These are phyloP conservation scores for Grammothele lineata DNA, from an alignment of 768 basidiomycete genomes.

Conservation along the genomic window DNA sequence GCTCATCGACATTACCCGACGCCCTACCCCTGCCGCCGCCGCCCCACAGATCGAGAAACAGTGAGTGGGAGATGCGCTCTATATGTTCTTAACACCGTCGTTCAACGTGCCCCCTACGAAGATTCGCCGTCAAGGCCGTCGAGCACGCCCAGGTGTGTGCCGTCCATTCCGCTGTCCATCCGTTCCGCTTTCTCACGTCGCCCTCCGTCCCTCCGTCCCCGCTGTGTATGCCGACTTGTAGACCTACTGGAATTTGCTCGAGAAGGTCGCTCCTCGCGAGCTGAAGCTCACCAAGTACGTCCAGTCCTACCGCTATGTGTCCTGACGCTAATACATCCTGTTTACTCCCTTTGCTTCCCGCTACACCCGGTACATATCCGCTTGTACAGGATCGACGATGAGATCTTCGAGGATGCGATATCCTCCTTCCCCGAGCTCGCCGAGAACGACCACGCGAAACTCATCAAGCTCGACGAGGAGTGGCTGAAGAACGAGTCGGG, in stretches of 20 bases:
- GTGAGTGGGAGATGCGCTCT: slow-evolving; percentile 40
- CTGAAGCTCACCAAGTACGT: slow-evolving; percentile 81
- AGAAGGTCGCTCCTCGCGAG: slow-evolving; percentile 69
- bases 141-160: slow-evolving; percentile 89
- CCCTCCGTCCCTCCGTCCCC: slow-evolving; percentile 1
- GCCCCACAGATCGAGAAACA: slow-evolving; percentile 87
- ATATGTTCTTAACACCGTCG: too few species aligned
- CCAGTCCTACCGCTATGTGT: background rate
- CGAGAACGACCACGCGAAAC: slow-evolving; percentile 32
- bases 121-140: slow-evolving; percentile 92
- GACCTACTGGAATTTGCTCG: slow-evolving; percentile 95
- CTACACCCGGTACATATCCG: too few species aligned
- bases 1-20: slow-evolving; percentile 1
- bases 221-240: slow-evolving; percentile 32
- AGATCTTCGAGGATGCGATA: slow-evolving; percentile 78
- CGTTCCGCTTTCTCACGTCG: background rate
- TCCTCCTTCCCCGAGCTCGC: slow-evolving; percentile 76
- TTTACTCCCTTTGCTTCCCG: too few species aligned
- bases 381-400: slow-evolving; percentile 64
- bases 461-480: slow-evolving; percentile 75
- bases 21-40: background rate
- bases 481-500: slow-evolving; percentile 86
- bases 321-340: too few species aligned
- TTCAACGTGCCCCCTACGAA: slow-evolving; percentile 21
- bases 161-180: background rate